These are phyloP conservation scores for Eustoma russellianum DNA, from an alignment of 257 asterid genomes.

Conservation along the genomic window DNA sequence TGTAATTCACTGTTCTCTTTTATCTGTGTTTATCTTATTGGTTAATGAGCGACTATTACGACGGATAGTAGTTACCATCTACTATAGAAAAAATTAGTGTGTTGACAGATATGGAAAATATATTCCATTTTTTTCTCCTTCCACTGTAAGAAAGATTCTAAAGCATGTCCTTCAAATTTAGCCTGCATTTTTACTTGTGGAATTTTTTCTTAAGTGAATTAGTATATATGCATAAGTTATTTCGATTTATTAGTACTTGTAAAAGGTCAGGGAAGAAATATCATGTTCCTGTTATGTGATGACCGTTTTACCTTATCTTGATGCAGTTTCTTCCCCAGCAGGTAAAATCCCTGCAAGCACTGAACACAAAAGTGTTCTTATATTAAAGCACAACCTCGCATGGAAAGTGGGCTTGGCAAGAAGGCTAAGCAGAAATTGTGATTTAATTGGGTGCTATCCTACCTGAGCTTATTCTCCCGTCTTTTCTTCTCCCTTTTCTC, in stretches of 20 bases:
- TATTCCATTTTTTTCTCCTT: no score
- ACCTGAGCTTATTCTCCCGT: slow-evolving; percentile 47
- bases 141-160: neutral
- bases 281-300: neutral
- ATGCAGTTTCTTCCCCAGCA: slow-evolving; percentile 23
- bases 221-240: no score
- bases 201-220: no score
- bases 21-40: no score
- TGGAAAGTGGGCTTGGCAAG: neutral
- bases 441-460: slow-evolving; percentile 60
- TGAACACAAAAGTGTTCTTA: slow-evolving; percentile 15
- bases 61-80: no score
- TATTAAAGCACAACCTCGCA: slow-evolving; percentile 1
- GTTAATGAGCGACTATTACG: no score
- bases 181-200: no score
- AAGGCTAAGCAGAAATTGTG: neutral
- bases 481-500: no score
- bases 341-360: slow-evolving; percentile 11
- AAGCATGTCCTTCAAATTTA: no score
- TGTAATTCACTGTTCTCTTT: no score
- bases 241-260: no score
- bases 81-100: no score
- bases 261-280: neutral
- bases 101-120: neutral
- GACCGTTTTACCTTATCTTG: neutral